A percentile compares a stretch with the other conserved stretches of the same genome.
Conservation (phyloP, 805 yeast species). For the Wickerhamomyces silvicola region DNA sequence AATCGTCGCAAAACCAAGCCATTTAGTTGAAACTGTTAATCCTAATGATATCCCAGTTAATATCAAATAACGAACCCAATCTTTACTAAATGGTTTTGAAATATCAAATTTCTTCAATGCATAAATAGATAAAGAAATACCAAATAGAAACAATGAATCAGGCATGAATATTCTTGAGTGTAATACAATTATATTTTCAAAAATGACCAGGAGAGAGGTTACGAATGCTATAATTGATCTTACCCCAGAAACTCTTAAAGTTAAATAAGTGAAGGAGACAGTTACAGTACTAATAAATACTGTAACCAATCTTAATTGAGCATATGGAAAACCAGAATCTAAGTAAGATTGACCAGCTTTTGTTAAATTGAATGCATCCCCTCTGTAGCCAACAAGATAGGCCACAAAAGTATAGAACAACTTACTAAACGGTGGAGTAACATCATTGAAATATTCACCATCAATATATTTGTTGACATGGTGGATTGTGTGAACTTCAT, state of each 20-base stretch:
- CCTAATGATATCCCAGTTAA: constrained; percentile 48
- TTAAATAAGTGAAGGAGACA: constrained; percentile 45
- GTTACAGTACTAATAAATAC: constrained; percentile 48
- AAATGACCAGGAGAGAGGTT: constrained; percentile 43
- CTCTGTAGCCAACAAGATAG: constrained; percentile 46
- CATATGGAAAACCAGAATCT: constrained; percentile 35
- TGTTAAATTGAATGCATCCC: constrained; percentile 9
- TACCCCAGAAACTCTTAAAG: constrained; percentile 50
- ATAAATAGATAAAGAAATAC: constrained; percentile 42
- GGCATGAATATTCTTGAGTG: constrained; percentile 44
- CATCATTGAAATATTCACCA: constrained; percentile 62
- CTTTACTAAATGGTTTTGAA: constrained; percentile 34
- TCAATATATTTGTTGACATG: constrained; percentile 39
- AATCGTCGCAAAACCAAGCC: constrained; percentile 64
- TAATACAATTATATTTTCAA: constrained; percentile 64
- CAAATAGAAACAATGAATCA: constrained; percentile 39
- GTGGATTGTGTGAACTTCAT: constrained; percentile 38
- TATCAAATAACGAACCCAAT: constrained; percentile 49
- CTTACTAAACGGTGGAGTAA: constrained; percentile 68
- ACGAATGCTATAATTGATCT: constrained; percentile 42
- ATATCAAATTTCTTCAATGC: constrained; percentile 44
- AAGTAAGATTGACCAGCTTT: constrained; percentile 13
- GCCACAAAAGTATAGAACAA: constrained; percentile 52
- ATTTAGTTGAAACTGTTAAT: constrained; percentile 53
- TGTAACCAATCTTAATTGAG: constrained; percentile 51